These are phyloP conservation scores for Chlamydomonas urium DNA, from an alignment of 139 green algal genomes.

Conservation along the genomic window DNA sequence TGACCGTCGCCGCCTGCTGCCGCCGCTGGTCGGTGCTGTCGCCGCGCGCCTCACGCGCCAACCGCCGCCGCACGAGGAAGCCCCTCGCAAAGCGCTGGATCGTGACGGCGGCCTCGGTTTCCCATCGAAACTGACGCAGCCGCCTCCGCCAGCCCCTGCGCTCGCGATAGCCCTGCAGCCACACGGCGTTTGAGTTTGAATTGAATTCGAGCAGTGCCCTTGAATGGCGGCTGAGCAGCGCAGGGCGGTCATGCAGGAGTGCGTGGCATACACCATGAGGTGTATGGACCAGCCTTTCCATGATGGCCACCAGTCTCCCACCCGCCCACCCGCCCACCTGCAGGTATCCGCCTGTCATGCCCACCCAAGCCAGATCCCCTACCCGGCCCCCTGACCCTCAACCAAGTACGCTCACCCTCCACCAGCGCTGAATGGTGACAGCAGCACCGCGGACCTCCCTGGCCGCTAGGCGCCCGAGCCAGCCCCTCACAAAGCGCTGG, in stretches of 20 bases:
- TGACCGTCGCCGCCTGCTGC: no score
- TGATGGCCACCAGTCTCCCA: neutral
- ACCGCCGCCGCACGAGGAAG: neutral
- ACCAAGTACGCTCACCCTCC: neutral
- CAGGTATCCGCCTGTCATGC: neutral
- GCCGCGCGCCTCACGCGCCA: no score
- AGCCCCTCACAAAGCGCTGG: conserved; percentile 3
- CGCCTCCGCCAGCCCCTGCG: neutral
- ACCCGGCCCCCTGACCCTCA: neutral
- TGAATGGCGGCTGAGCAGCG: neutral
- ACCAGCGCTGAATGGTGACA: neutral
- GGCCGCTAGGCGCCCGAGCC: neutral
- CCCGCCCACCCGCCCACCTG: neutral
- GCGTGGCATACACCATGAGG: neutral
- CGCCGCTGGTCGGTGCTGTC: no score
- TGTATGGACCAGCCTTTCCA: no score
- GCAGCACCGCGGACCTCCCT: neutral
- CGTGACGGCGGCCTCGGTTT: neutral
- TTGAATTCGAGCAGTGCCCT: neutral
- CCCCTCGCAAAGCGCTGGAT: conserved; percentile 3
- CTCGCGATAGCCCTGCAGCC: neutral
- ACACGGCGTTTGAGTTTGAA: neutral
- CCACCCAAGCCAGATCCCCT: neutral
- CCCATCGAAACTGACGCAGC: conserved; percentile 1
- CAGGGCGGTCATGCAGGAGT: neutral